Percentiles rank a stretch among this genome's conserved stretches.
phyloP scores from a whole-genome alignment of 805 yeast species.

The Grigorovia humatica region DNA sequence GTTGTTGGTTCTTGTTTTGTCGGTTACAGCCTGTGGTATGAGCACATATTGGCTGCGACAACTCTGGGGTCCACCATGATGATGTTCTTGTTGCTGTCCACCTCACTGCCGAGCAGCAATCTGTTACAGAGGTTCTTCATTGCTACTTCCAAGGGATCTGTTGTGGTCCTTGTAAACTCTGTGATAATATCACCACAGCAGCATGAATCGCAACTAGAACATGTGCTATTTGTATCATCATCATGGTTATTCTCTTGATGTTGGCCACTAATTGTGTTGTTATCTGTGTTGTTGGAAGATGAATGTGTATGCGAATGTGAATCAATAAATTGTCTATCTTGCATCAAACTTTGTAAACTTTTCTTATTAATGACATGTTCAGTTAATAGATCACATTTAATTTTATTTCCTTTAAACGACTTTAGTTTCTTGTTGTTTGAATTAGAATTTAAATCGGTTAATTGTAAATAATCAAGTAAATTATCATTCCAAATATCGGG shows the following conservation, averaged over 20 bases:
- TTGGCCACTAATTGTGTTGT: not conserved
- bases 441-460: not conserved
- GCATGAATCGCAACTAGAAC: not conserved
- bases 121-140: constrained; percentile 83
- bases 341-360: constrained; percentile 3
- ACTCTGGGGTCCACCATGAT: not conserved
- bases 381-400: constrained; percentile 7
- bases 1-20: too few relatives aligned
- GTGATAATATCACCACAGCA: constrained; percentile 1
- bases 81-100: not conserved
- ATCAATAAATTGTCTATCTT: constrained; percentile 1
- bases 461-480: not conserved
- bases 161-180: constrained; percentile 32
- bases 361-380: constrained; percentile 7
- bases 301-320: not conserved
- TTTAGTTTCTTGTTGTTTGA: not conserved
- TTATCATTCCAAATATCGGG: constrained; percentile 1
- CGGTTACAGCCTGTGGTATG: too few relatives aligned
- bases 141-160: constrained; percentile 70
- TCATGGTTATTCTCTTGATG: not conserved
- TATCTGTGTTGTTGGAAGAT: not conserved
- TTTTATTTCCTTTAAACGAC: not conserved
- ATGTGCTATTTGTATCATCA: not conserved
- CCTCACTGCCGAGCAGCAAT: constrained; percentile 47
- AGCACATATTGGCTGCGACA: not conserved